These are phyloP conservation scores for Auricularia sp. DNA, from an alignment of 768 basidiomycete species.

Conservation along the genomic window DNA sequence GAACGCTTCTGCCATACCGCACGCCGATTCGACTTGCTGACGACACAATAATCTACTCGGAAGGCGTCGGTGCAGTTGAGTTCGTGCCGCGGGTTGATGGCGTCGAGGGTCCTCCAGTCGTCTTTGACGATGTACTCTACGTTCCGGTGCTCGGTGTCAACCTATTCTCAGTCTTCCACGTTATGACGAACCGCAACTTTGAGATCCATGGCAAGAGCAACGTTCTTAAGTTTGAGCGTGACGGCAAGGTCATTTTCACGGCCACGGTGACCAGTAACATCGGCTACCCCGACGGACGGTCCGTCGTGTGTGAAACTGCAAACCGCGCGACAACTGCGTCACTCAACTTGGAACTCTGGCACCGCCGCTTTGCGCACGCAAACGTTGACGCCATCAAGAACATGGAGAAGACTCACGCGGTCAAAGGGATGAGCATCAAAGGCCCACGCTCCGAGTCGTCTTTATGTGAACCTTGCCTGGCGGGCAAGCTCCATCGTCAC, in stretches of 20 bases:
- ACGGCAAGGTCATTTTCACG: conserved; percentile 9
- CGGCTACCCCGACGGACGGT: conserved; percentile 16
- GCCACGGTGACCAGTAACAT: conserved; percentile 16
- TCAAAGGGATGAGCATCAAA: conserved; percentile 15
- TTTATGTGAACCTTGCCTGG: conserved; percentile 23
- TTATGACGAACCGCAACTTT: conserved; percentile 8
- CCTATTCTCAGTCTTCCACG: conserved; percentile 7
- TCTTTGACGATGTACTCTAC: conserved; percentile 6
- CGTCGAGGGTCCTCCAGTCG: background rate
- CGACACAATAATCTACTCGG: background rate
- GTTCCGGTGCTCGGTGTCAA: conserved; percentile 3
- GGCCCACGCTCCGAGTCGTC: background rate
- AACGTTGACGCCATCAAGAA: conserved; percentile 14
- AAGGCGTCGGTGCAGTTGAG: background rate
- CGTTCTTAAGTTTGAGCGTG: background rate
- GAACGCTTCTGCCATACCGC: background rate
- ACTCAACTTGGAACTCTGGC: conserved; percentile 20
- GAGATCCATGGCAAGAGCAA: background rate
- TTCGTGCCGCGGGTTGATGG: background rate
- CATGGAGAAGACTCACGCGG: conserved; percentile 11
- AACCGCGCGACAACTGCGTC: conserved; percentile 10
- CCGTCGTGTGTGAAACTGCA: conserved; percentile 4
- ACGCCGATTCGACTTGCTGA: background rate
- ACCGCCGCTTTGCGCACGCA: conserved; percentile 20
- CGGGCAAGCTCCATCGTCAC: conserved; percentile 15